Evolutionary conservation across 257 asterid species (phyloP).

Genomic region (Perilla frutescens): DNA sequence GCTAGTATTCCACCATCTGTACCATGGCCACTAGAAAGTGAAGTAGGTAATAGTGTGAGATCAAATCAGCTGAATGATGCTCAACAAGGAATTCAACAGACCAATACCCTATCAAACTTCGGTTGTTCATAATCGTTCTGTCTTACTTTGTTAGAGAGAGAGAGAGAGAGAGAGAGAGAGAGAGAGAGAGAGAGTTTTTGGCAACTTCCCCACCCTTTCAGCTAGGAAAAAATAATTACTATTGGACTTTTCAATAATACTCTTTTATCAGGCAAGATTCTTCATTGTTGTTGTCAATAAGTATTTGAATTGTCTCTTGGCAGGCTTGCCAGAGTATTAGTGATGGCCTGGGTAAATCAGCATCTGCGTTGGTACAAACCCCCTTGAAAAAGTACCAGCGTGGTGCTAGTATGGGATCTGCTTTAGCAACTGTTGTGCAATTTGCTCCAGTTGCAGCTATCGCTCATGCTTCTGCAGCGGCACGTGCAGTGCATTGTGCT

Average conservation of each 20-base stretch:
- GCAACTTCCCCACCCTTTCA: background rate
- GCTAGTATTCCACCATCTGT: constrained; percentile 83
- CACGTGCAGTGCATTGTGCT: constrained; percentile 83
- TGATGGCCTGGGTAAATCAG: constrained; percentile 88
- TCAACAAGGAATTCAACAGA: constrained; percentile 96
- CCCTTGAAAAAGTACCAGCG: constrained; percentile 82
- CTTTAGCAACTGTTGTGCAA: constrained; percentile 80
- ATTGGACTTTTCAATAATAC: background rate
- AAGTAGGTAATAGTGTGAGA: constrained; percentile 58
- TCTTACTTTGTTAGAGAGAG: constrained; percentile 8
- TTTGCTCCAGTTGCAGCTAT: constrained; percentile 95
- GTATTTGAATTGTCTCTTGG: constrained; percentile 26
- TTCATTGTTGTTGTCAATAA: constrained; percentile 7
- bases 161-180: too few species aligned
- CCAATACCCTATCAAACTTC: constrained; percentile 30
- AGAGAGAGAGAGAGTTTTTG: background rate
- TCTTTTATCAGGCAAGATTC: constrained; percentile 12
- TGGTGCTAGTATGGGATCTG: constrained; percentile 84
- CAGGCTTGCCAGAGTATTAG: constrained; percentile 94
- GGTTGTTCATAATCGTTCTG: constrained; percentile 14
- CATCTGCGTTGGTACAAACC: constrained; percentile 76
- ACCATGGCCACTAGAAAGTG: constrained; percentile 70
- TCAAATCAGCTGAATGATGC: constrained; percentile 95
- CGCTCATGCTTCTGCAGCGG: constrained; percentile 95
- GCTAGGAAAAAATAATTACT: background rate